These are phyloP conservation scores for Arabidopsis suecica DNA, from an alignment of 345 rosid genomes.

Conservation along the genomic window DNA sequence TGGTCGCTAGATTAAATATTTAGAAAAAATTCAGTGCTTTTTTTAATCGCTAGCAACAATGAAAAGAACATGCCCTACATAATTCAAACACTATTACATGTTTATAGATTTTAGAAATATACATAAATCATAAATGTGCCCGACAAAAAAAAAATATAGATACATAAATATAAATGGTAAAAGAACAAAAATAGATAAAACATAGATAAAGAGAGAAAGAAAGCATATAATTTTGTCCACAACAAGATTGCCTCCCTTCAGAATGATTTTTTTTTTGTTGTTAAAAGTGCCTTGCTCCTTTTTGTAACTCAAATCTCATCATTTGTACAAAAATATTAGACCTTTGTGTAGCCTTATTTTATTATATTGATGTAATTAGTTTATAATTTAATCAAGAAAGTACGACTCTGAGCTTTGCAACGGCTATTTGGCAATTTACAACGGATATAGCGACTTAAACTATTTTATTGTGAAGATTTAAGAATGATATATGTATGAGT, in stretches of 20 bases:
- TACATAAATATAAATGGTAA: not conserved
- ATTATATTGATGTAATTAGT: not conserved
- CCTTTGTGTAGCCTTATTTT: not conserved
- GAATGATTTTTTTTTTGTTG: not conserved
- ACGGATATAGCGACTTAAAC: not conserved
- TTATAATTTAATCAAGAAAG: not conserved
- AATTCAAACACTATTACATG: too few species aligned
- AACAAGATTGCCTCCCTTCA: too few species aligned
- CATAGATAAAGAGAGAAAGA: too few species aligned
- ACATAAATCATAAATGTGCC: not conserved
- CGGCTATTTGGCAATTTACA: not conserved
- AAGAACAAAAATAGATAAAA: not conserved
- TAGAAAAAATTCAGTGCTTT: too few species aligned
- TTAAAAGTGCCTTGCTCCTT: too few species aligned
- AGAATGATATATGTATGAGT: not conserved
- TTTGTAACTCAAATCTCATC: conserved; percentile 5
- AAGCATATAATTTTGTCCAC: too few species aligned
- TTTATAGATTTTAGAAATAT: not conserved
- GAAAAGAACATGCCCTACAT: too few species aligned
- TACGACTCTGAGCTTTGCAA: not conserved
- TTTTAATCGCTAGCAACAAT: too few species aligned
- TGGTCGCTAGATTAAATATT: too few species aligned
- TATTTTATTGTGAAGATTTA: too few species aligned
- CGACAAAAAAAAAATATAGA: not conserved
- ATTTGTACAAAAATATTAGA: not conserved